phyloP scores from a whole-genome alignment of 768 basidiomycete species.

The Kwoniella bestiolae region DNA sequence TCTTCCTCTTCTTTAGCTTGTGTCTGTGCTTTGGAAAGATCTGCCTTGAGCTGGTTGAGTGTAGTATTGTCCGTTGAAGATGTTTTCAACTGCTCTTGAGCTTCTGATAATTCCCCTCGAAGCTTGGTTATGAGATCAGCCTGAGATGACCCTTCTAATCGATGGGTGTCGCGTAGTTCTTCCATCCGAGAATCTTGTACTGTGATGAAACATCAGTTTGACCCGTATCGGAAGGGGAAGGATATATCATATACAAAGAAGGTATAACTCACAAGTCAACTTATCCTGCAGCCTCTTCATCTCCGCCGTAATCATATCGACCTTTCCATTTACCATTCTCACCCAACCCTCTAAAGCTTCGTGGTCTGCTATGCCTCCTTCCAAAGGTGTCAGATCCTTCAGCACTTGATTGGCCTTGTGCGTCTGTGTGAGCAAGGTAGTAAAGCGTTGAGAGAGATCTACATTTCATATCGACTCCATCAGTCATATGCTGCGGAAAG shows the following conservation, averaged over 20 bases:
- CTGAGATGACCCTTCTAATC: conserved; percentile 77
- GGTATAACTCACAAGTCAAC: conserved; percentile 67
- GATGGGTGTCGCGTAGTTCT: conserved; percentile 82
- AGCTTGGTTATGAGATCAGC: conserved; percentile 74
- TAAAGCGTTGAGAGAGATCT: conserved; percentile 40
- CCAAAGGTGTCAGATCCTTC: conserved; percentile 71
- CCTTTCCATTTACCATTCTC: conserved; percentile 68
- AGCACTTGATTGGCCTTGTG: conserved; percentile 65
- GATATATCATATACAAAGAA: no score
- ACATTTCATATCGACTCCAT: not conserved
- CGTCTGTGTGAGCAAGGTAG: conserved; percentile 30
- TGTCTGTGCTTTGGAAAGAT: conserved; percentile 67
- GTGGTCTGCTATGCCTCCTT: conserved; percentile 66
- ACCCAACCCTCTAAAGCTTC: conserved; percentile 76
- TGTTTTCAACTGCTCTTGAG: conserved; percentile 67
- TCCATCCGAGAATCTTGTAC: conserved; percentile 83
- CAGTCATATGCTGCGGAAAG: not conserved
- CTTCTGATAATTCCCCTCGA: conserved; percentile 69
- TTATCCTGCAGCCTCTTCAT: conserved; percentile 73
- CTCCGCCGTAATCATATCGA: conserved; percentile 78
- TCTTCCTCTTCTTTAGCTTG: conserved; percentile 92
- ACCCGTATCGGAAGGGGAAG: no score
- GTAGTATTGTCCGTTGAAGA: conserved; percentile 63
- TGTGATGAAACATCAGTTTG: conserved; percentile 54
- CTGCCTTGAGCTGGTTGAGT: conserved; percentile 66